Evolutionary conservation across 2,329 filamentous ascomycete genomes (phyloP), one percentile per base, ranked within the genome.

Genomic region (Dactylellina sp.): DNA sequence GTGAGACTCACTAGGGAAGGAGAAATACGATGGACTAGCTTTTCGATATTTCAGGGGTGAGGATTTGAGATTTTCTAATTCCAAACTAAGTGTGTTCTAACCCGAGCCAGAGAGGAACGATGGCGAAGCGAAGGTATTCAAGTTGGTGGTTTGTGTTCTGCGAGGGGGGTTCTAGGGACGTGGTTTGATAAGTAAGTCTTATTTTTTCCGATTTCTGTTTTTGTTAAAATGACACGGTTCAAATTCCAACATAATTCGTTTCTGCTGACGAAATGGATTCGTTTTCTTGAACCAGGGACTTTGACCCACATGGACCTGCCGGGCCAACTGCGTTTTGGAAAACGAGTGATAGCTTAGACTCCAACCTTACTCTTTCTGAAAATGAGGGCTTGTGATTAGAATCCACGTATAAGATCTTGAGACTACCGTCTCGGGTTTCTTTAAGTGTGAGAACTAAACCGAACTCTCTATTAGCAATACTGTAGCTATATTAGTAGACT

Each of bases 301-400:
- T 86, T 77, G 88, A 91, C 75, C 80, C 82, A 0, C 86, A 89
- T 77, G 90, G 91, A 0, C 91, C 91, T 0, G 89, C 86, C 1
- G 91, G 91, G 0, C 91, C 91, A 0, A 91, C 89, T 0, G 89
- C 88, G 0, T 92, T 91, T 78, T 94, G 91, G 90, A 93, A 93
- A 81, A 83, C 89, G 9, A 86, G 84, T 46, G 87, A 90, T 76
- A 80, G 37, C 24, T 52, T 72, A 18, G 68, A 65, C 22, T 39
- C 35, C 9, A 65, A 39, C 11, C 46, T 72, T 22, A 24, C 35
- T 2, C n/a, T 16, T 14, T 44, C 40, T 18, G 60, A 64, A 1
- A 35, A 59, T 28, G 50, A 4, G 6, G 53, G 22, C 2, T 35
- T 35, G 32, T 6, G 6, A 35, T 12, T 35, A 35, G 6, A 35